A percentile compares a stretch with the other conserved stretches of the same genome.
phyloP scores from a whole-genome alignment of 371 early-diverging fungal species.

The Apophysomyces variabilis region DNA sequence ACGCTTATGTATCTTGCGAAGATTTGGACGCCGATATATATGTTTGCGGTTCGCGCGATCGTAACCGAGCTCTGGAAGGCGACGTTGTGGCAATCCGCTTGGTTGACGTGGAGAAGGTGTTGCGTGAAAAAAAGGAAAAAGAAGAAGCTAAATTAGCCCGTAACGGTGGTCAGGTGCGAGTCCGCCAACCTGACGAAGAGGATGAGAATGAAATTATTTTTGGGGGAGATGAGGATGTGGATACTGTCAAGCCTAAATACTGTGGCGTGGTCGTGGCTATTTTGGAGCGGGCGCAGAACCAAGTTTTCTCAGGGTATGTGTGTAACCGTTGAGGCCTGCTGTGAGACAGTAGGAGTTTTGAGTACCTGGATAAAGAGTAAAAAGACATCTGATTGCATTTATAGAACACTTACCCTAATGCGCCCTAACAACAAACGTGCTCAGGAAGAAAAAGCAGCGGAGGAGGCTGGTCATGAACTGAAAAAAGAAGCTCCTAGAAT shows the following conservation, averaged over 20 bases:
- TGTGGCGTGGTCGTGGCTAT: constrained; percentile 73
- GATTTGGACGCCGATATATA: constrained; percentile 73
- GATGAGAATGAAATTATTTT: constrained; percentile 56
- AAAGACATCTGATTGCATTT: neutral
- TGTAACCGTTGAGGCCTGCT: constrained; percentile 1
- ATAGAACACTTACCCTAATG: constrained; percentile 56
- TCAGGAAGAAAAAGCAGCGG: constrained; percentile 50
- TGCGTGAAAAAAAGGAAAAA: constrained; percentile 59
- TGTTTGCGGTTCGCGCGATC: constrained; percentile 74
- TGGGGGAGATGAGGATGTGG: constrained; percentile 61
- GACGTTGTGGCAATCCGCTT: constrained; percentile 86
- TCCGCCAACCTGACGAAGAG: constrained; percentile 52
- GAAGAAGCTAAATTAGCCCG: constrained; percentile 56
- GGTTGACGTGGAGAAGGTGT: constrained; percentile 71
- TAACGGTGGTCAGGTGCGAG: constrained; percentile 48
- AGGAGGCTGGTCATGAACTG: constrained; percentile 35
- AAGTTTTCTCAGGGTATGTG: constrained; percentile 65
- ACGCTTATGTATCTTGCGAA: constrained; percentile 85
- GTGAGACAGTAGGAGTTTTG: constrained; percentile 6
- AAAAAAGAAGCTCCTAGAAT: constrained; percentile 54
- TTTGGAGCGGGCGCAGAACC: constrained; percentile 64
- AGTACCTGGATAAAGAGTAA: neutral
- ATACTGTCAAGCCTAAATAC: constrained; percentile 62
- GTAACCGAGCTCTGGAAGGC: constrained; percentile 90
- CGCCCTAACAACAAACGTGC: constrained; percentile 66